Base-by-base conservation (phyloP, 2,329 filamentous ascomycete genomes). In the Aspergillus neoniger region DNA sequence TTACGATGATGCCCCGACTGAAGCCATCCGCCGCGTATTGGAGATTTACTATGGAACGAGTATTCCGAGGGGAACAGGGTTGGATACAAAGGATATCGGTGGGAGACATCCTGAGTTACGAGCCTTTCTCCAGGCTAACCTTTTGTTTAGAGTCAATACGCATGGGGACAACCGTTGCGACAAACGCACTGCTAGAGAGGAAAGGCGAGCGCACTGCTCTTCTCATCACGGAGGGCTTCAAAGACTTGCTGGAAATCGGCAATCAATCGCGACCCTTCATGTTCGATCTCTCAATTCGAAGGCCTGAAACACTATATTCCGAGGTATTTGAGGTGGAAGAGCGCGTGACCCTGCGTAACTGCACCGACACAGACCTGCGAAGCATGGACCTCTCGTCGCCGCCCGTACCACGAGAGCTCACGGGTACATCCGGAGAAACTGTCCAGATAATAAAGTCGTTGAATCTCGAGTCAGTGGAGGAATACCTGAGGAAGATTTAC, bases 191-290 rank as follows among this genome's bases (percentile, higher is more conserved):
- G 10, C 19, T 53, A 21, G 50, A 51, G 28, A 36, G 49, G n/a
- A 51, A 51, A 19, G 49, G 49, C 49, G 49, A 51, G 28, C 49
- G 19, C 28, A 51, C 49, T 7, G 49, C 49, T 5, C 25, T 51
- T 17, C n/a, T 51, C 7, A 51, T 51, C 25, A 51, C 49, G 2
- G 28, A 15, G 1, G 49, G 32, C 7, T 30, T 51, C n/a, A 51
- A 17, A 51, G 49, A 51, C 5, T 5, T 44, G 41, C 41, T 44
- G 41, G 41, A 44, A 14, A 97, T 97, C 72, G 93, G 93, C 14
- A 96, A 96, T 74, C 93, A 97, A 80, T 91, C 89, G 15, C 83
- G 93, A 50, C 93, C 93, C 19, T 89, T 89, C 73, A 96, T 97
- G 67, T 97, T 97, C 70, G 93, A 96, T 72, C 81, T 97, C 49